phyloP scores from a whole-genome alignment of 2,329 filamentous ascomycete species.

The Botrytis medusae region DNA sequence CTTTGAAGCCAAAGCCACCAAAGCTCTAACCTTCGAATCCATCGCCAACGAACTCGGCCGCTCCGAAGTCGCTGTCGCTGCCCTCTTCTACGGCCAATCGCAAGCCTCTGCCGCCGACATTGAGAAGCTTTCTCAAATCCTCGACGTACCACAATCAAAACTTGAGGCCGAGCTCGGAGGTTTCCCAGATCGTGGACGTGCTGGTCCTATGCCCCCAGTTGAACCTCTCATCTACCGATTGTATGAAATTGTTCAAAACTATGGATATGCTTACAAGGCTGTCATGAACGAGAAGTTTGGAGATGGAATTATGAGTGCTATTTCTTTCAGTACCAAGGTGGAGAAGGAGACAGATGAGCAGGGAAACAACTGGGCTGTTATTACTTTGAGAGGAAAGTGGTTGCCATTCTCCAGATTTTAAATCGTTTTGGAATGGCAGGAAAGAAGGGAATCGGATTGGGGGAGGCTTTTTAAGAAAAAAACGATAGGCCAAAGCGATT shows the following conservation, averaged over 20 bases:
- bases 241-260: constrained; percentile 95
- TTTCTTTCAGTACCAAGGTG: constrained; percentile 84
- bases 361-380: constrained; percentile 79
- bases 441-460: not conserved
- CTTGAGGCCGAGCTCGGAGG: constrained; percentile 65
- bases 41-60: constrained; percentile 75
- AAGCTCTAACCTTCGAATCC: constrained; percentile 74
- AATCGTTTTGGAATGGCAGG: not conserved
- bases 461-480: not conserved
- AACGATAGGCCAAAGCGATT: not conserved
- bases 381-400: constrained; percentile 82
- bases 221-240: constrained; percentile 87
- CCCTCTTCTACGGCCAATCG: constrained; percentile 87
- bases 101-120: constrained; percentile 69
- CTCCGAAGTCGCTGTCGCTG: constrained; percentile 83
- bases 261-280: constrained; percentile 94
- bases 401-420: constrained; percentile 40
- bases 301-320: constrained; percentile 95
- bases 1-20: constrained; percentile 76
- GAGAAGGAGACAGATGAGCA: constrained; percentile 90
- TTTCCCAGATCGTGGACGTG: constrained; percentile 77
- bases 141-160: constrained; percentile 57
- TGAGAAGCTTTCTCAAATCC: constrained; percentile 63
- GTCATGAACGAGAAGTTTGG: constrained; percentile 94
- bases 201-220: constrained; percentile 78